Base-by-base conservation (phyloP, 2,329 filamentous ascomycete genomes). In the Botryosphaeria dothidea region DNA sequence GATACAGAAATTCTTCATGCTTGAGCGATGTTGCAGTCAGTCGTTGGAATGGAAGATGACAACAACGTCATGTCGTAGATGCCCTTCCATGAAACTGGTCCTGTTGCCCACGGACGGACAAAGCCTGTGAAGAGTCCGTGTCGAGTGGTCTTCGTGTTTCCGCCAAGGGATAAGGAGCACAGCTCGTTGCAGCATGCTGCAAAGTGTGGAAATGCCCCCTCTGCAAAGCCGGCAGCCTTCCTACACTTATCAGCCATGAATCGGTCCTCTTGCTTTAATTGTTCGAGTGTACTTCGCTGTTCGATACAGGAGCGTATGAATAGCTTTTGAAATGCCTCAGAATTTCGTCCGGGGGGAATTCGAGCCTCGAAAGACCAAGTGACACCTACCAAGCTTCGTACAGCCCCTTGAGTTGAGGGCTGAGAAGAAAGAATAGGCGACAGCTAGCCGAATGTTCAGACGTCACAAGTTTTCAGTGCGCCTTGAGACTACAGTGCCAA, bases 381-480 rank as follows among this genome's bases (percentile, higher is more conserved):
- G 6, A 25, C 2, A 48, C 52, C 34, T 2, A 15, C 7, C 1
- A 21, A 27, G 8, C 23, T 21, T 15, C 25, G 17, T n/a, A 15
- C 25, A 45, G 25, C 54, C 38, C 23, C 54, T 31, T 8, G 36
- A 29, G 5, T 15, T 29, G 15, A 17, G 21, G 9, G 23, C 7
- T 17, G 25, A n/a, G 23, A 43, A 15, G 52, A 21, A 57, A 57
- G 54, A 58, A 21, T 43, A 57, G 54, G 54, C 54, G 54, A 57
- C 23, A 15, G 54, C 8, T 15, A 15, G 21, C 34, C 51, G 51
- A 36, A 21, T 17, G 31, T 57, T 19, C 54, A 43, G 27, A 46
- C 56, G 41, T 34, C 43, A 19, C 5, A 60, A 23, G 54, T 45
- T n/a, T 19, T 29, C 29, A 27, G 27, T 29, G 38, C 15, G 25